Evolutionary conservation across 805 yeast species (phyloP).

Genomic region (Suhomyces xylopsoci): DNA sequence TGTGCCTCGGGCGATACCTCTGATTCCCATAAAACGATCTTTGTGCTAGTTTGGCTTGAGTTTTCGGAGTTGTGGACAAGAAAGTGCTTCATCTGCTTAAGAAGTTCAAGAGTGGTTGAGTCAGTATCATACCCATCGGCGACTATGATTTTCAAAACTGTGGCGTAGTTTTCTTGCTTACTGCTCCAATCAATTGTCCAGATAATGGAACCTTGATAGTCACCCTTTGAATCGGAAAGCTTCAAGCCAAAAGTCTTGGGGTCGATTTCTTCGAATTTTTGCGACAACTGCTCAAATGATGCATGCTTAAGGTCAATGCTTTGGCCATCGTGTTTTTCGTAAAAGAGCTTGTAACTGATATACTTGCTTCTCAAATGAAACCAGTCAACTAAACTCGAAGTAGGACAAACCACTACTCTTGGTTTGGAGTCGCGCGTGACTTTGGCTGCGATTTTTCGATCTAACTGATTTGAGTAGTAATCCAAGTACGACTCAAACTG

Average conservation of each 20-base stretch:
- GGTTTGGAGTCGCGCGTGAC: slow-evolving; percentile 28
- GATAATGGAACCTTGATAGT: slow-evolving; percentile 26
- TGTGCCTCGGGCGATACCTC: slow-evolving; percentile 20
- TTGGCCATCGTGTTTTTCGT: slow-evolving; percentile 9
- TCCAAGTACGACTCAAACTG: slow-evolving; percentile 26
- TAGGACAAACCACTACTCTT: slow-evolving; percentile 29
- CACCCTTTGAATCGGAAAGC: slow-evolving; percentile 14
- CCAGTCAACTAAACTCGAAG: slow-evolving; percentile 35
- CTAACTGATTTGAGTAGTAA: slow-evolving; percentile 18
- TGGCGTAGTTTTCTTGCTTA: slow-evolving; percentile 18
- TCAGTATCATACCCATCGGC: slow-evolving; percentile 17
- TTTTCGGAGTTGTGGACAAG: slow-evolving; percentile 12
- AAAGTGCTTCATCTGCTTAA: slow-evolving; percentile 13
- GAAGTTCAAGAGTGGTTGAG: slow-evolving; percentile 12
- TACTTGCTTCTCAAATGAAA: slow-evolving; percentile 41
- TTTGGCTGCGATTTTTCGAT: slow-evolving; percentile 13
- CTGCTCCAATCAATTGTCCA: slow-evolving; percentile 40
- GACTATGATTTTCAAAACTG: slow-evolving; percentile 27
- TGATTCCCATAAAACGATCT: slow-evolving; percentile 33
- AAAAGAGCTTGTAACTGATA: slow-evolving; percentile 20
- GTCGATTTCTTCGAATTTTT: slow-evolving; percentile 19
- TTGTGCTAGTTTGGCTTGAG: slow-evolving; percentile 11
- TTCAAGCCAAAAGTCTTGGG: slow-evolving; percentile 35
- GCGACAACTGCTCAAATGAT: slow-evolving; percentile 16
- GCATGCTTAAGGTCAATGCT: slow-evolving; percentile 16